These are phyloP conservation scores for Dentipellis sp. DNA, from an alignment of 768 basidiomycete genomes.

Conservation along the genomic window DNA sequence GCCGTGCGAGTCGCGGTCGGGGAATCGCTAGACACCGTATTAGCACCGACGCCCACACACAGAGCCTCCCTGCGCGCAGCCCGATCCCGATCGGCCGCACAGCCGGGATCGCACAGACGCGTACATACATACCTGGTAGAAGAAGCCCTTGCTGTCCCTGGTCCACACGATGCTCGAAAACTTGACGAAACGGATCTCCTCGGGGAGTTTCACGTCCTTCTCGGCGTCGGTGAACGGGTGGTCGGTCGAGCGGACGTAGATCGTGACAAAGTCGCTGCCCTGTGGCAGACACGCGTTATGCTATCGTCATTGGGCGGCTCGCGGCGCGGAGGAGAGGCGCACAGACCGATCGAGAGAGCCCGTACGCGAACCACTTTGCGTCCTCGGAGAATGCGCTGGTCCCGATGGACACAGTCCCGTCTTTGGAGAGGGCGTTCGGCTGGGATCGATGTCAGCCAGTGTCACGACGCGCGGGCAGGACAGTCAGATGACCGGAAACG, in stretches of 20 bases:
- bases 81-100: neutral
- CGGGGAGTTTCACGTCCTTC: constrained; percentile 44
- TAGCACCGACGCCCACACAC: neutral
- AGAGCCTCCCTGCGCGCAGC: neutral
- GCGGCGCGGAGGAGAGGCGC: neutral
- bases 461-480: neutral
- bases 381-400: constrained; percentile 50
- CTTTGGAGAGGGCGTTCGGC: constrained; percentile 63
- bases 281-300: constrained; percentile 17
- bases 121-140: constrained; percentile 67
- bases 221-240: constrained; percentile 41
- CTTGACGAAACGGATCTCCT: constrained; percentile 69
- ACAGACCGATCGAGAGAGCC: constrained; percentile 61
- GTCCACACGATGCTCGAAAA: constrained; percentile 70
- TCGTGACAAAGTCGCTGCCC: constrained; percentile 68
- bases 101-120: neutral
- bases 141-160: constrained; percentile 73
- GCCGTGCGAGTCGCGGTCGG: constrained; percentile 38
- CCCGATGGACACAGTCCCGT: constrained; percentile 62
- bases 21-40: constrained; percentile 37
- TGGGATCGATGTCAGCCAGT: constrained; percentile 16
- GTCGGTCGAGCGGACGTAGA: constrained; percentile 57
- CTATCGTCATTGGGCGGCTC: neutral
- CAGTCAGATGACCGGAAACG: no score
- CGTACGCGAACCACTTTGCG: constrained; percentile 71